Evolutionary conservation across 805 yeast species (phyloP), one percentile per base, ranked within the genome.

Genomic region (Jamesozyma hellenica): DNA sequence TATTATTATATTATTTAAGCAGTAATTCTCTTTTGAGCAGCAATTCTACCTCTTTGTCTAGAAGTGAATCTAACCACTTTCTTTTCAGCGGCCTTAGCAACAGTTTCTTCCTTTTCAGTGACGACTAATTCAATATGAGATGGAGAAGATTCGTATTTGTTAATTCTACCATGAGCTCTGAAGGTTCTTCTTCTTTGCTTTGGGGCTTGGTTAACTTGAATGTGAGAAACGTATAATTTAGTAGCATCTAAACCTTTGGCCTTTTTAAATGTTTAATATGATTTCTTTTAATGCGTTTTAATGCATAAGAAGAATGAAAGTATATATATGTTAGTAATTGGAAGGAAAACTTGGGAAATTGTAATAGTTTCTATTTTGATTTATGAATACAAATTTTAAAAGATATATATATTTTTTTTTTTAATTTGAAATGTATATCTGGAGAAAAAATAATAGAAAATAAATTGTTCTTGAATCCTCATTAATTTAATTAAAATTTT

Each of bases 151-250:
- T 87, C 94, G 92, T 87, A 92, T 64, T 96, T 95, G 76, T 90
- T 92, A 70, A 87, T 85, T 82, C 98, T 92, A 84, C 99, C 99
- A 82, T 90, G 97, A 64, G 99, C 99, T 82, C 99, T 88, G 95
- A 77, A 92, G 66, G 98, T 92, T 78, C 99, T 87, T 79, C 99
- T 90, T 81, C 97, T 92, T 77, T 86, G 94, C 77, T 87, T 87
- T 75, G 99, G 98, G 65, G 98, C 98, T 72, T 87, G 95, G 94
- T 92, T 92, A 66, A 90, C 98, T 79, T 92, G 98, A 69, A 92
- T 90, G 84, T 92, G 97, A 60, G 94, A 81, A 66, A 92, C 79
- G 74, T 82, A 82, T 68, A 92, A 83, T 70, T 83, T 85, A 61
- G 94, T 77, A 62, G 83, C 78, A 70, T 92, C 96, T 73, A 92